phyloP scores from a whole-genome alignment of 192 early-diverging fungal genomes.

The Dissophora globulifera region DNA sequence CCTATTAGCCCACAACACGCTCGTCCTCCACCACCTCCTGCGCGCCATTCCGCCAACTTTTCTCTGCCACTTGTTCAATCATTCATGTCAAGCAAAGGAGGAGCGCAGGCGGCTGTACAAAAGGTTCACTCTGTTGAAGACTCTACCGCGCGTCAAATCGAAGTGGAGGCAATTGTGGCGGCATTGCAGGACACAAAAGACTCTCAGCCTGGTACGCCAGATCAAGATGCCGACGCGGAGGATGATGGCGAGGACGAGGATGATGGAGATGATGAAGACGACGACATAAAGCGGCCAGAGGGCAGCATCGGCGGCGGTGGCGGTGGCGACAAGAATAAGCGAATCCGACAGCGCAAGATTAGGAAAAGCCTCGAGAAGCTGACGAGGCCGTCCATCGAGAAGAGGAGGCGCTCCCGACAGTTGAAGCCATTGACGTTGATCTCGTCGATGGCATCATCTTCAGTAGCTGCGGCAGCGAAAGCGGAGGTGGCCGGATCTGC shows the following conservation, averaged over 20 bases:
- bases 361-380: slow-evolving; percentile 48
- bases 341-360: slow-evolving; percentile 15
- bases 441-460: not conserved
- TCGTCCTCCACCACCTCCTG: slow-evolving; percentile 18
- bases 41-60: slow-evolving; percentile 4
- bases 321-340: slow-evolving; percentile 9
- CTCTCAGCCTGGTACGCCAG: not conserved
- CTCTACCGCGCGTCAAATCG: no score
- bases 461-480: not conserved
- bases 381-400: slow-evolving; percentile 26
- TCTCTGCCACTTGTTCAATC: not conserved
- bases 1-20: not conserved
- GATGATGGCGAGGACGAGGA: slow-evolving; percentile 15
- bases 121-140: no score
- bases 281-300: not conserved
- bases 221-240: slow-evolving; percentile 3
- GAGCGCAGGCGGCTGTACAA: not conserved
- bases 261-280: slow-evolving; percentile 12
- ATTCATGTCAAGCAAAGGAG: not conserved
- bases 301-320: no score
- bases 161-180: no score
- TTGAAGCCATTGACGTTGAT: slow-evolving; percentile 28
- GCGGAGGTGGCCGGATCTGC: not conserved
- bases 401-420: slow-evolving; percentile 37
- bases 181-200: no score